A percentile compares a stretch with the other conserved stretches of the same genome.
These are phyloP conservation scores for Cetradonia linearis DNA, from an alignment of 495 filamentous ascomycete genomes.

Conservation along the genomic window DNA sequence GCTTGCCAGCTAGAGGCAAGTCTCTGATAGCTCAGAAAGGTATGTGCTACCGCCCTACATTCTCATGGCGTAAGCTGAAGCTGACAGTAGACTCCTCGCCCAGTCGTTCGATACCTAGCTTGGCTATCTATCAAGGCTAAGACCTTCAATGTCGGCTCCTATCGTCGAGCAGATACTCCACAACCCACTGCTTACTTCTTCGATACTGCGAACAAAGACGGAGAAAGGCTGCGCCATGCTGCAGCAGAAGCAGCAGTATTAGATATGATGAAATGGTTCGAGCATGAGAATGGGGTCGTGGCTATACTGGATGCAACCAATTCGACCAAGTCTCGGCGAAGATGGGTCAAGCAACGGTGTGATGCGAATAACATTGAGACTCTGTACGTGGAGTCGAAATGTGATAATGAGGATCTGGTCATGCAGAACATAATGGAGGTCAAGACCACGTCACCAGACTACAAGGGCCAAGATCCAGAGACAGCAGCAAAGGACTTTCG, in stretches of 20 bases:
- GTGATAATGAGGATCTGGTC: slow-evolving; percentile 87
- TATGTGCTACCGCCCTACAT: slow-evolving; percentile 33
- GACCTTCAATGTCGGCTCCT: slow-evolving; percentile 94
- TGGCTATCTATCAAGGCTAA: slow-evolving; percentile 91
- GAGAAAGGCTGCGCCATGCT: slow-evolving; percentile 75
- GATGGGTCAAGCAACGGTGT: slow-evolving; percentile 80
- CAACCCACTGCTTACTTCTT: slow-evolving; percentile 88
- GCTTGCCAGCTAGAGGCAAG: slow-evolving; percentile 89
- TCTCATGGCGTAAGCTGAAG: slow-evolving; percentile 21
- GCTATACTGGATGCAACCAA: slow-evolving; percentile 95
- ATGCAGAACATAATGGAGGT: slow-evolving; percentile 97
- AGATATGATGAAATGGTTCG: slow-evolving; percentile 92
- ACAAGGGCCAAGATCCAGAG: slow-evolving; percentile 88
- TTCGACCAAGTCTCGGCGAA: slow-evolving; percentile 74
- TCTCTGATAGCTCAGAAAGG: slow-evolving; percentile 95
- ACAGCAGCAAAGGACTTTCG: slow-evolving; percentile 81
- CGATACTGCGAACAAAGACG: slow-evolving; percentile 74
- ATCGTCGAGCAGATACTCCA: slow-evolving; percentile 77
- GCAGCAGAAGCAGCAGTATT: slow-evolving; percentile 81
- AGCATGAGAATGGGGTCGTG: slow-evolving; percentile 57
- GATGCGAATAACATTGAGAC: slow-evolving; percentile 67
- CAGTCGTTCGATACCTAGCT: slow-evolving; percentile 87
- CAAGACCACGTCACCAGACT: slow-evolving; percentile 93
- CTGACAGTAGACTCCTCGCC: slow-evolving; percentile 10
- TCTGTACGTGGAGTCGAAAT: slow-evolving; percentile 90